These are phyloP conservation scores for Peterozyma toletana DNA, from an alignment of 805 yeast genomes.

Conservation along the genomic window DNA sequence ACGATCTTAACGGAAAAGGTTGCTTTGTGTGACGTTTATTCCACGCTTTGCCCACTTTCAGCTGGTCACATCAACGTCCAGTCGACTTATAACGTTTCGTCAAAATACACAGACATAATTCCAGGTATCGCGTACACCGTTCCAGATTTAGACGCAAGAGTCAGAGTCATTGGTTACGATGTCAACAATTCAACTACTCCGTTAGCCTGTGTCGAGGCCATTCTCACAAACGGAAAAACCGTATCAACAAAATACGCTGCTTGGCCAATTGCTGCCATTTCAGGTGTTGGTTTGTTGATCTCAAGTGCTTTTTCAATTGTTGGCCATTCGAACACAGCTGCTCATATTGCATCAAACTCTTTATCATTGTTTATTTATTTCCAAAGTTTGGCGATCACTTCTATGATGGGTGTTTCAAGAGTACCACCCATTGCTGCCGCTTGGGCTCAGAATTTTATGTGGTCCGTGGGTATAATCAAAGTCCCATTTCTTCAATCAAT, in stretches of 20 bases:
- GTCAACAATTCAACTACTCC: constrained; percentile 37
- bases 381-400: constrained; percentile 85
- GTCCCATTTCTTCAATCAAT: constrained; percentile 72
- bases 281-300: constrained; percentile 81
- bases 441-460: constrained; percentile 94
- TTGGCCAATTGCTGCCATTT: constrained; percentile 93
- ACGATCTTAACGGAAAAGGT: constrained; percentile 47
- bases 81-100: constrained; percentile 37
- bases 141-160: constrained; percentile 93
- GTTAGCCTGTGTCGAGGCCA: constrained; percentile 90
- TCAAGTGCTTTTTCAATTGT: constrained; percentile 82
- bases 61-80: constrained; percentile 80
- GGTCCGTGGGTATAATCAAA: constrained; percentile 91
- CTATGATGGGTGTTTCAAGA: constrained; percentile 90
- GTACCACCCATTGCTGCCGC: constrained; percentile 97
- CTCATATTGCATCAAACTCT: constrained; percentile 95
- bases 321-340: constrained; percentile 90
- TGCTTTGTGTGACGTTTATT: constrained; percentile 55
- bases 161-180: constrained; percentile 60
- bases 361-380: constrained; percentile 88
- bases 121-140: constrained; percentile 85
- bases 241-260: constrained; percentile 89
- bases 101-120: constrained; percentile 38
- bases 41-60: constrained; percentile 72
- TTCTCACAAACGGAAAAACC: constrained; percentile 80